Percentiles rank a stretch among this genome's conserved stretches.
These are phyloP conservation scores for Paraglomus occultum DNA, from an alignment of 192 early-diverging fungal species.

Conservation along the genomic window DNA sequence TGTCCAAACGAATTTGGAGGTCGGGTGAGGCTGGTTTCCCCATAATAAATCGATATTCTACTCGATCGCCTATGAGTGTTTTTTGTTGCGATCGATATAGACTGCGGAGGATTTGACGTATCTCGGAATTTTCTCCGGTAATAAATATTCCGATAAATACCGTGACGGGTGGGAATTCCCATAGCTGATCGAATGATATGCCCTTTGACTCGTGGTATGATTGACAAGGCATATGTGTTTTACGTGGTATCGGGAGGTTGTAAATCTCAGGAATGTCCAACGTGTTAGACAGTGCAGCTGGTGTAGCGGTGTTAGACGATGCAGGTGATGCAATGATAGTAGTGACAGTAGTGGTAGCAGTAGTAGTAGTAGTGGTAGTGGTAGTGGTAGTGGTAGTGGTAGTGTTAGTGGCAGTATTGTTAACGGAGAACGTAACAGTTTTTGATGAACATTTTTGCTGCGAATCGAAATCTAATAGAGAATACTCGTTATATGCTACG, in stretches of 20 bases:
- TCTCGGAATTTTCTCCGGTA: constrained; percentile 20
- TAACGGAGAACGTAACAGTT: too few species aligned
- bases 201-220: constrained; percentile 16
- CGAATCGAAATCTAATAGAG: too few species aligned
- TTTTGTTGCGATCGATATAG: constrained; percentile 31
- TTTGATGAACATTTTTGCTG: too few species aligned
- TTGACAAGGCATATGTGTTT: constrained; percentile 15
- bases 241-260: neutral
- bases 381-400: too few species aligned
- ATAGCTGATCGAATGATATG: constrained; percentile 8
- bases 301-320: too few species aligned
- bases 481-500: too few species aligned
- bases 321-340: too few species aligned
- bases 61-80: constrained; percentile 10
- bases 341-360: too few species aligned
- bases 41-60: constrained; percentile 39
- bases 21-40: constrained; percentile 15
- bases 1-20: neutral
- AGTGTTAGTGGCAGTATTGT: too few species aligned
- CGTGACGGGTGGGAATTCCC: constrained; percentile 16
- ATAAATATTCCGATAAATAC: constrained; percentile 41
- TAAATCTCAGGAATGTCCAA: too few species aligned
- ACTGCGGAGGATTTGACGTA: constrained; percentile 33
- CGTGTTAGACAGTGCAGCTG: too few species aligned
- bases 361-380: too few species aligned